Evolutionary conservation across 371 early-diverging fungal genomes (phyloP), one percentile per base, ranked within the genome.

Genomic region (Phascolomyces articulosus): DNA sequence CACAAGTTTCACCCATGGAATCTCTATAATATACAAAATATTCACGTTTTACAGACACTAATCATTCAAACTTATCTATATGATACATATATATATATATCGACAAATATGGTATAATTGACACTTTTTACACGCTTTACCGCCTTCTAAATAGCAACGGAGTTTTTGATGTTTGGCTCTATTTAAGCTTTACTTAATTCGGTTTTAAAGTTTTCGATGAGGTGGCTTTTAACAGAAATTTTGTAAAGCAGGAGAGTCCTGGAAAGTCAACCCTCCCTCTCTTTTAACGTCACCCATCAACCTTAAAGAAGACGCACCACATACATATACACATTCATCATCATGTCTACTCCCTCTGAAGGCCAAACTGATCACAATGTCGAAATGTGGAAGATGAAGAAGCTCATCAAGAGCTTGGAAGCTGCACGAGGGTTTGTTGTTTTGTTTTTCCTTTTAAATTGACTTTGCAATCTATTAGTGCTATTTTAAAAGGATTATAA

Each of bases 321-420:
- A 26, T 47, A 38, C 26, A 26, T 16, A 58, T 18, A 41, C 26
- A 41, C 21, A 58, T 29, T 29, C 10, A 11, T 54, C 47, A 64
- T 34, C 38, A 78, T 78, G 58, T 63, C 63, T 21, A 34, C 60
- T 28, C 28, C 38, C 41, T 48, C 31, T 24, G 60, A 68, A 2
- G 55, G 55, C 20, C 44, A 67, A 38, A 73, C 82, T 64, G 90
- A 88, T 74, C 82, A 93, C 70, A 94, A 96, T 78, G 88, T 96
- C 67, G 92, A 96, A 83, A 91, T 97, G 65, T 99, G 96, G 96
- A 96, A 95, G 89, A 92, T 97, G 86, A 97, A 97, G 85, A 95
- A 94, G 84, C 88, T 98, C 75, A 93, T 99, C 77, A 97, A 98
- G 88, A 87, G 90, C 68, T 85, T 99, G 73, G 91, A 95, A 65